phyloP scores from a whole-genome alignment of 345 rosid species.

The Populus pruinosa region DNA sequence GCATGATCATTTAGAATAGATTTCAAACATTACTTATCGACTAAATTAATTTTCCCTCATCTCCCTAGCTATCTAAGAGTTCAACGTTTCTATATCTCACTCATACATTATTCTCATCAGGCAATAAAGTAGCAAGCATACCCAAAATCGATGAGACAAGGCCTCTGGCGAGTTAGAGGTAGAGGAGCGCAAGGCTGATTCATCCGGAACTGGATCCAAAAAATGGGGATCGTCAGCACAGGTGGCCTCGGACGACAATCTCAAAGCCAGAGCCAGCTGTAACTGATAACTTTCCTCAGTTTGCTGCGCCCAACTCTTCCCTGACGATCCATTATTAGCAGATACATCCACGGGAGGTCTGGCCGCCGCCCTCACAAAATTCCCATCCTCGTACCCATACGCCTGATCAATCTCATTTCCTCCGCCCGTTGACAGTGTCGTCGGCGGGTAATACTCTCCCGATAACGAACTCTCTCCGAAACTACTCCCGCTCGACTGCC shows the following conservation, averaged over 20 bases:
- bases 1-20: background rate
- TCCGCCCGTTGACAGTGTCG: conserved; percentile 53
- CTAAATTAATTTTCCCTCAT: background rate
- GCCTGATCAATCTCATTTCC: conserved; percentile 62
- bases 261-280: conserved; percentile 91
- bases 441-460: conserved; percentile 75
- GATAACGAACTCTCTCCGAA: conserved; percentile 93
- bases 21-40: background rate
- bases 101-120: background rate
- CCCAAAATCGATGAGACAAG: conserved; percentile 94
- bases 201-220: conserved; percentile 84
- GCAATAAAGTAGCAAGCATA: conserved; percentile 25
- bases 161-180: conserved; percentile 60
- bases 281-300: conserved; percentile 99
- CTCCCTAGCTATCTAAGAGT: background rate
- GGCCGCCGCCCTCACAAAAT: conserved; percentile 35
- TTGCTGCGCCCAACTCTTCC: conserved; percentile 98
- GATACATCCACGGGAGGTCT: conserved; percentile 5
- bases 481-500: conserved; percentile 98
- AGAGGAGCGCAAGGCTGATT: conserved; percentile 49
- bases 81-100: background rate
- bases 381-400: conserved; percentile 59
- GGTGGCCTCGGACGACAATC: conserved; percentile 88
- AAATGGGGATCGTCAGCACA: conserved; percentile 94
- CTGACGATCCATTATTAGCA: conserved; percentile 47